Conservation (phyloP, 2,329 filamentous ascomycete genomes). For the Fusarium sambucinum region DNA sequence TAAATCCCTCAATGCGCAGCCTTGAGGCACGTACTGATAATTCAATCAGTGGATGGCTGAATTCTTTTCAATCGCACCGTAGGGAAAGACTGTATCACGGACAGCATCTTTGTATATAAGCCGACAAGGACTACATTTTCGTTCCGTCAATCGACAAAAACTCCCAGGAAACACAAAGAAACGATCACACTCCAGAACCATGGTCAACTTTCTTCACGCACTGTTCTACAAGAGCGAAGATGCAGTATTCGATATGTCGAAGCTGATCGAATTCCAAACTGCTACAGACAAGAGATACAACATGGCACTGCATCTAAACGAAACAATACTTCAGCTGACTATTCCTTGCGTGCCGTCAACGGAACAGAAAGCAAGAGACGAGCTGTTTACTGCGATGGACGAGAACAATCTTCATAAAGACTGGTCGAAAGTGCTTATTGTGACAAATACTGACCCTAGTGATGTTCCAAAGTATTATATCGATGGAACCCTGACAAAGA, state of each 20-base stretch:
- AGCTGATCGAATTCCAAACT: not conserved
- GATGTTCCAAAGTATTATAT: not conserved
- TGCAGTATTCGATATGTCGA: not conserved
- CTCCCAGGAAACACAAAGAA: not conserved
- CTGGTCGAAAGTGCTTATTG: not conserved
- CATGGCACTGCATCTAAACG: not conserved
- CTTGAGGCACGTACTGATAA: not conserved
- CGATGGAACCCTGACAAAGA: not conserved
- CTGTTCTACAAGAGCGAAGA: not conserved
- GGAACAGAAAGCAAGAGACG: not conserved
- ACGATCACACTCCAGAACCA: not conserved
- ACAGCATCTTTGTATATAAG: not conserved
- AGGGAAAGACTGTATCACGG: not conserved
- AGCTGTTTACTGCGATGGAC: not conserved
- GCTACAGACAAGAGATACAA: not conserved
- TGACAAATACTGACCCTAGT: not conserved
- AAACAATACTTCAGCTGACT: not conserved
- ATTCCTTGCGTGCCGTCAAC: not conserved
- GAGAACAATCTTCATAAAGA: not conserved
- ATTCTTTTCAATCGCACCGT: not conserved
- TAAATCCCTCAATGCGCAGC: rapidly evolving
- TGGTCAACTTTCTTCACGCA: not conserved
- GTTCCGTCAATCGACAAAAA: not conserved
- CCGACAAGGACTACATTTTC: not conserved
- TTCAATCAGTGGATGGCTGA: not conserved